Conservation (phyloP, 331 rosid genomes). For the Erythrophleum ivorense region DNA sequence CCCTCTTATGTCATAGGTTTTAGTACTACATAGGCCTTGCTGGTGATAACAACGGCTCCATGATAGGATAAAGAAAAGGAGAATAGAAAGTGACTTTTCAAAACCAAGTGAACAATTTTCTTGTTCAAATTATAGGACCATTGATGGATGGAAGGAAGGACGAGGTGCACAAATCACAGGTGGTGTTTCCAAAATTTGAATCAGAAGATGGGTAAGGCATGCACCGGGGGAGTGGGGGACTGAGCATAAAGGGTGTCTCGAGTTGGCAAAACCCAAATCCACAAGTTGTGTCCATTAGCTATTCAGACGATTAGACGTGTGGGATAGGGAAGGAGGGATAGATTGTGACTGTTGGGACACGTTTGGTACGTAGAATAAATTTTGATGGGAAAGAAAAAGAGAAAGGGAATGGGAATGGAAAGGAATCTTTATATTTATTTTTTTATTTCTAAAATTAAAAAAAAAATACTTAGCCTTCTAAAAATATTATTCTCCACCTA, state of each 20-base stretch:
- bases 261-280: conserved; percentile 43
- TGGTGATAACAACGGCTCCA: conserved; percentile 12
- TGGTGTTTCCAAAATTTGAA: conserved; percentile 42
- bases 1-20: neutral
- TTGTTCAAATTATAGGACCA: conserved; percentile 27
- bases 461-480: no score
- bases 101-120: conserved; percentile 6
- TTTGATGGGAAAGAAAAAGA: no score
- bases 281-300: conserved; percentile 27
- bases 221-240: conserved; percentile 32
- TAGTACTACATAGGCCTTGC: neutral
- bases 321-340: conserved; percentile 28
- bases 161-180: conserved; percentile 31
- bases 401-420: no score
- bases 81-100: conserved; percentile 37
- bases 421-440: no score
- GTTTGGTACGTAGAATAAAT: no score
- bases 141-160: conserved; percentile 20
- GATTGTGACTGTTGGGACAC: conserved; percentile 23
- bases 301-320: conserved; percentile 2
- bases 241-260: conserved; percentile 33
- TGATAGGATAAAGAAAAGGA: conserved; percentile 9
- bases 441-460: no score
- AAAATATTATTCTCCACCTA: no score
- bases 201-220: conserved; percentile 30